Conservation (phyloP, 768 basidiomycete genomes). For the Agaricus sinodeliciosus region DNA sequence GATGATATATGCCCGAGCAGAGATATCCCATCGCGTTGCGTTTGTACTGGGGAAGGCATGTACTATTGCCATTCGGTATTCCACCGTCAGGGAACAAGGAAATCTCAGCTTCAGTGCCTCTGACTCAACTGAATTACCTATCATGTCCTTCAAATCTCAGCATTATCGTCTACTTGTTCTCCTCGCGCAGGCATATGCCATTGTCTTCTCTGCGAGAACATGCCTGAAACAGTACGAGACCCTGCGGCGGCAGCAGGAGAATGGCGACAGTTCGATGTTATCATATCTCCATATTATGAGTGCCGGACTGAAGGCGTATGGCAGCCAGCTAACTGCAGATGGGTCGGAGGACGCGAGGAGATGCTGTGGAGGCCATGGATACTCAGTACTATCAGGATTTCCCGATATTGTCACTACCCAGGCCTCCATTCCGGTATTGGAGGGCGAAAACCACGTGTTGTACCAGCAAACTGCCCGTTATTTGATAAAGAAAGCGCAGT, state of each 20-base stretch:
- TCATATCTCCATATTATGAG: constrained; percentile 14
- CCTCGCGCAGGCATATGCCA: constrained; percentile 16
- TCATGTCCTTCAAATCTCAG: constrained; percentile 19
- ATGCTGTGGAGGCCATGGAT: constrained; percentile 21
- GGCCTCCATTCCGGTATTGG: constrained; percentile 16
- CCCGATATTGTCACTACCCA: constrained; percentile 14
- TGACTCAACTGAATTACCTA: constrained; percentile 10
- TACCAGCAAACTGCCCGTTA: constrained; percentile 23
- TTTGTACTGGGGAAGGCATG: constrained; percentile 20
- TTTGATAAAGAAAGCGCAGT: constrained; percentile 15
- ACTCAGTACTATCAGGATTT: constrained; percentile 18
- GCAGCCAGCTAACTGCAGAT: constrained; percentile 17
- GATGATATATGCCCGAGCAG: constrained; percentile 16
- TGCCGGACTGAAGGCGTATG: constrained; percentile 18
- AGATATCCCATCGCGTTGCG: constrained; percentile 12
- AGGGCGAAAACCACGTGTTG: constrained; percentile 23
- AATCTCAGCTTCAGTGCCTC: constrained; percentile 14
- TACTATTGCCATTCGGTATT: constrained; percentile 21
- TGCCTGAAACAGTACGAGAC: constrained; percentile 13
- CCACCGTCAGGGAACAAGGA: constrained; percentile 20
- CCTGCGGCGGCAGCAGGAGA: constrained; percentile 6
- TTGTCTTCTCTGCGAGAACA: constrained; percentile 14
- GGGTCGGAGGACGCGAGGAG: constrained; percentile 21
- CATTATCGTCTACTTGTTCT: constrained; percentile 16
- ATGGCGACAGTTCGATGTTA: constrained; percentile 11